Conservation (phyloP, 2,329 filamentous ascomycete species). For the Aureobasidium sp. region DNA sequence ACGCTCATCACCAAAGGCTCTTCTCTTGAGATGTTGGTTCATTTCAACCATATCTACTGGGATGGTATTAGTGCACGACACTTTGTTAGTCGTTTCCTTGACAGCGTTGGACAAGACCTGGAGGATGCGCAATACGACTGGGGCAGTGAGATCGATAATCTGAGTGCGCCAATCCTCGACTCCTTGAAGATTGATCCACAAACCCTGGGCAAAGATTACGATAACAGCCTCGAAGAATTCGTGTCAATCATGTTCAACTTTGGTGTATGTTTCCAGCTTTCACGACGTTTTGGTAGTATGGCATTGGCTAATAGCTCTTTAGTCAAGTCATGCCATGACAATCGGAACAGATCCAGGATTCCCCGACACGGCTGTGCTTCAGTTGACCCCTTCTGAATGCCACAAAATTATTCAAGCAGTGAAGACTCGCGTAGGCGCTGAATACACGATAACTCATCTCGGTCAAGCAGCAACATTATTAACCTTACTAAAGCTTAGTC, state of each 20-base stretch:
- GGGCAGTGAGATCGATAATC: neutral
- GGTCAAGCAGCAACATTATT: neutral
- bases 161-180: neutral
- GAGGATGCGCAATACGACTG: neutral
- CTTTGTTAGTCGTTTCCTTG: neutral
- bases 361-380: neutral
- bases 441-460: neutral
- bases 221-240: neutral
- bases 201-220: neutral
- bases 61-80: neutral
- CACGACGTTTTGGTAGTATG: neutral
- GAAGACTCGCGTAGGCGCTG: neutral
- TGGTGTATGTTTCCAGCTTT: neutral
- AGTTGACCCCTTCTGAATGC: neutral
- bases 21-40: neutral
- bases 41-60: slow-evolving; percentile 2
- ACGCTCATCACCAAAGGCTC: no score
- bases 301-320: neutral
- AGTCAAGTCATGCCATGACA: neutral
- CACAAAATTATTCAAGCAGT: neutral
- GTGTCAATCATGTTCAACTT: neutral
- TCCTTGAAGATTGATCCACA: neutral
- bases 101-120: neutral
- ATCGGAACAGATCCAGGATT: neutral
- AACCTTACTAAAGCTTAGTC: neutral